A percentile compares a stretch with the other conserved stretches of the same genome.
Conservation (phyloP, 2,329 filamentous ascomycete genomes). For the Colletotrichum karsti region DNA sequence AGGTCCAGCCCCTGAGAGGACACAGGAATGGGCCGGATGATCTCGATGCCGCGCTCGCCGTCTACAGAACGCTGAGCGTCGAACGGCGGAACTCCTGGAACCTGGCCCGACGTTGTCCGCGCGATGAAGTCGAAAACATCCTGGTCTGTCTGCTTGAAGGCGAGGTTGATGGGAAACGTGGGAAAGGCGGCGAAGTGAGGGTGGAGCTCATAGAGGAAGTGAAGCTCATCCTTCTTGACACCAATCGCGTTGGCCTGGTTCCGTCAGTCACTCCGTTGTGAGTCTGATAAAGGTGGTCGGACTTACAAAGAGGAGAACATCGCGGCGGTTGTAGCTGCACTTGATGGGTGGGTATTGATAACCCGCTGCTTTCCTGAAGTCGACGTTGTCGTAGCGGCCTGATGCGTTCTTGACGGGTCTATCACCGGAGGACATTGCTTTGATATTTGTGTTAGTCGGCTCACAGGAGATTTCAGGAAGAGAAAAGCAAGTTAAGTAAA, state of each 20-base stretch:
- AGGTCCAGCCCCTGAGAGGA: constrained; percentile 44
- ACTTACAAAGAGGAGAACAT: constrained; percentile 49
- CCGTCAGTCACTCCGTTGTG: not conserved
- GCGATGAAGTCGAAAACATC: constrained; percentile 53
- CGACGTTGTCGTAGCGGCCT: constrained; percentile 50
- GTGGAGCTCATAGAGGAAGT: constrained; percentile 54
- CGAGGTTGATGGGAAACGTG: constrained; percentile 55
- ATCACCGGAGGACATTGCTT: constrained; percentile 31
- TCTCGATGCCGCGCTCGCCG: constrained; percentile 49
- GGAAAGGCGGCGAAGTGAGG: constrained; percentile 53
- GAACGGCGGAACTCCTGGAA: constrained; percentile 49
- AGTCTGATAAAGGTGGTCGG: not conserved
- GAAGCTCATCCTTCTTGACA: constrained; percentile 46
- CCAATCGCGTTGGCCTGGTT: constrained; percentile 49
- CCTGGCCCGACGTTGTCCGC: constrained; percentile 40
- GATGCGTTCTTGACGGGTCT: constrained; percentile 44
- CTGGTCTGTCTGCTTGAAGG: constrained; percentile 53
- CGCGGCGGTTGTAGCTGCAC: constrained; percentile 51
- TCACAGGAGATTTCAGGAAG: no score
- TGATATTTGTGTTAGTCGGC: not conserved
- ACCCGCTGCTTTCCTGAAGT: constrained; percentile 47
- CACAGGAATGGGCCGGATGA: constrained; percentile 45
- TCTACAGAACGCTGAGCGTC: constrained; percentile 51
- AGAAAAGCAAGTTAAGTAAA: no score
- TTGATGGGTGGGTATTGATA: constrained; percentile 46